Base-by-base conservation (phyloP, 2,329 filamentous ascomycete genomes). In the Cladosporium sp. region DNA sequence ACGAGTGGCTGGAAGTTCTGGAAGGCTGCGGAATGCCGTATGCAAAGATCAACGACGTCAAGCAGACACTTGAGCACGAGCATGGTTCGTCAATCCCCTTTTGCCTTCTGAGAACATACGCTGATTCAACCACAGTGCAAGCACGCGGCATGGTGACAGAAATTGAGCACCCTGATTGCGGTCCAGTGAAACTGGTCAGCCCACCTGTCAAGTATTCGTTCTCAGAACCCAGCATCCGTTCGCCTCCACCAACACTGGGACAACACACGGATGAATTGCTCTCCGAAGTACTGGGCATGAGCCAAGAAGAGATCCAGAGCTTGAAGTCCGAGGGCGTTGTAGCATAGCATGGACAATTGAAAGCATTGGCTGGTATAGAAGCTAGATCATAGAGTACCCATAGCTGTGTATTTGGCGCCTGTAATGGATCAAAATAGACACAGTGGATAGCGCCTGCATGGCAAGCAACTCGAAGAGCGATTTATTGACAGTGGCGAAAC, bases 21-120 rank as follows among this genome's bases (percentile, higher is more conserved):
- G 91, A 97, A 68, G 92, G 90, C n/a, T 89, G 84, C 60, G 94
- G 94, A 5, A 87, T 99, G 87, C 94, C 94, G 0, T 99, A 94
- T 68, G 89, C 93, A 0, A 91, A 93, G 1, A 89, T 99, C 66
- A 99, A 97, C 70, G 93, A 99, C 70, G 86, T 99, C 7, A 88
- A 94, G 73, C 84, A 81, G 19, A 90, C 94, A 0, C 77, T 99
- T 55, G 87, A 88, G 61, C 92, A 97, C 70, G 83, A 88, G 62
- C 94, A 99, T 74, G 91, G 91, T 76, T 17, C 5, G 47, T 50
- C 2, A 11, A 79, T 76, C 76, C 71, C 30, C 45, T 19, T 19
- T 7, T n/a, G 17, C 15, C 14, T 11, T 17, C 15, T 55, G n/a
- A 11, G 12, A 17, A 37, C 17, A 4, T 8, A 28, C 7, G 14